Percentiles rank a stretch among this genome's conserved stretches.
Conservation (phyloP, 805 yeast species). For the Clavispora vitiphila region DNA sequence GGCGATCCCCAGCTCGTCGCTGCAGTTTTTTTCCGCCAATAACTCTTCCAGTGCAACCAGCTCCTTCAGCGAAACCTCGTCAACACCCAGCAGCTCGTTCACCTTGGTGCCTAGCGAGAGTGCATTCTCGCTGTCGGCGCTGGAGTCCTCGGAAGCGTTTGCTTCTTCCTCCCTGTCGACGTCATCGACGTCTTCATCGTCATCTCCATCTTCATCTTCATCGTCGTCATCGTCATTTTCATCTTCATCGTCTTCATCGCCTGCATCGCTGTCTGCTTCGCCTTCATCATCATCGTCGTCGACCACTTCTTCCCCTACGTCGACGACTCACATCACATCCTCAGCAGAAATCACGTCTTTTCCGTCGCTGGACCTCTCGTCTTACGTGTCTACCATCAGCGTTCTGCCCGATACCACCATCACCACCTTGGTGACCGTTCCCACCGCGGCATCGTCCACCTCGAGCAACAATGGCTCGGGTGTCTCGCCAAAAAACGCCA, state of each 20-base stretch:
- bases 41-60: slow-evolving; percentile 3
- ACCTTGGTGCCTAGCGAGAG: slow-evolving; percentile 16
- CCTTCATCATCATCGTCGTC: neutral
- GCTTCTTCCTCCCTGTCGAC: slow-evolving; percentile 5
- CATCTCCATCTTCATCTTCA: neutral
- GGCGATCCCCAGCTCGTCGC: neutral
- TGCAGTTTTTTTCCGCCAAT: neutral
- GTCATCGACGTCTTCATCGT: neutral
- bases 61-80: neutral
- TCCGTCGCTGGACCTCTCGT: slow-evolving; percentile 4
- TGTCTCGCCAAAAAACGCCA: slow-evolving; percentile 21
- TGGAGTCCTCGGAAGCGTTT: neutral
- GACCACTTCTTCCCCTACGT: neutral
- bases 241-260: neutral
- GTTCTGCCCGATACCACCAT: slow-evolving; percentile 31
- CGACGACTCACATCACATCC: slow-evolving; percentile 1
- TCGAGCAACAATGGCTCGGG: slow-evolving; percentile 6
- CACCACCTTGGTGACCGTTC: slow-evolving; percentile 35
- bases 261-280: neutral
- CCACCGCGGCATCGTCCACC: slow-evolving; percentile 24
- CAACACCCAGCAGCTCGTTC: neutral
- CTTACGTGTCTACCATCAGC: slow-evolving; percentile 17
- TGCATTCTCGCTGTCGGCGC: neutral
- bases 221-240: slow-evolving; percentile 4
- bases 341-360: slow-evolving; percentile 1